Evolutionary conservation across 352 stramenopile genomes (phyloP).

Genomic region (Bremia lactucae): DNA sequence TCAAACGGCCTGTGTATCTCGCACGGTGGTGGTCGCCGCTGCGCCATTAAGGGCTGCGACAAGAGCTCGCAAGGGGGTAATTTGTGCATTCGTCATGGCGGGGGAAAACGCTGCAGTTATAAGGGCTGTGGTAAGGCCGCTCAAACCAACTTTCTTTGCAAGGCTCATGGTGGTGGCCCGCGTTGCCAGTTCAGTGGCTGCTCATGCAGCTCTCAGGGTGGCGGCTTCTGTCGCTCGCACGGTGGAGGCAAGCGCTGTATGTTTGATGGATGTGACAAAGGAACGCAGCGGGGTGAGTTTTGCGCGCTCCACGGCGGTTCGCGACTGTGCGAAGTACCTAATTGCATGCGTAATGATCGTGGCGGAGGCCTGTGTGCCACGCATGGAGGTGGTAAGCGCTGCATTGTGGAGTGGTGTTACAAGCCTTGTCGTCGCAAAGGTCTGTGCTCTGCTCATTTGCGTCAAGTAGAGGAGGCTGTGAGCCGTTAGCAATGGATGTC

Average conservation of each 20-base stretch:
- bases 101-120: constrained; percentile 70
- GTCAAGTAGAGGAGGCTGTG: constrained; percentile 14
- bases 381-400: constrained; percentile 81
- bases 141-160: constrained; percentile 81
- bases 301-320: constrained; percentile 80
- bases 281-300: constrained; percentile 78
- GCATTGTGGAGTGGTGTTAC: constrained; percentile 45
- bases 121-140: constrained; percentile 71
- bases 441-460: constrained; percentile 71
- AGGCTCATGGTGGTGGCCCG: constrained; percentile 73
- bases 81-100: constrained; percentile 80
- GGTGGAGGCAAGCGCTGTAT: constrained; percentile 82
- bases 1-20: constrained; percentile 82
- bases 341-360: constrained; percentile 80
- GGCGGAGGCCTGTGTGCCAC: constrained; percentile 57
- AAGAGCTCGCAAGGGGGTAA: constrained; percentile 76
- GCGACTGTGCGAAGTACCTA: constrained; percentile 65
- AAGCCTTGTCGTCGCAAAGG: constrained; percentile 77
- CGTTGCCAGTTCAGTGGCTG: constrained; percentile 66
- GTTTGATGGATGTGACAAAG: constrained; percentile 77
- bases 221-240: constrained; percentile 76
- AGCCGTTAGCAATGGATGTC: too few species aligned
- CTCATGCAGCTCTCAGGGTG: constrained; percentile 61
- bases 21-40: constrained; percentile 71
- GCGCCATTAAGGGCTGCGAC: constrained; percentile 63